Base-by-base conservation (phyloP, 805 yeast genomes). In the Candida chilensis region DNA sequence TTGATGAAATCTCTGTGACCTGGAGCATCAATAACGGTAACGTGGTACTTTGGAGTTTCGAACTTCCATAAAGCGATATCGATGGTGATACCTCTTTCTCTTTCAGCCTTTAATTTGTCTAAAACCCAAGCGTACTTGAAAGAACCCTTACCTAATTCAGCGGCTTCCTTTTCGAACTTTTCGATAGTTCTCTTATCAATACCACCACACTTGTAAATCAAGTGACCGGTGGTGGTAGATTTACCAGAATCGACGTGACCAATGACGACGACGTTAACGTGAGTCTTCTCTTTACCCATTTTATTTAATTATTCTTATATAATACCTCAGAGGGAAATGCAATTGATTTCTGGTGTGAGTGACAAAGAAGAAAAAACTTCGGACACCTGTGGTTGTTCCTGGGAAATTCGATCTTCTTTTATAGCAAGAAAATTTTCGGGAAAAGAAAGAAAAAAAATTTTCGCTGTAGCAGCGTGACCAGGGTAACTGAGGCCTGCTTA, bases 211-310 rank as follows among this genome's bases (percentile, higher is more conserved):
- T 87, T 87, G 94, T 66, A 88, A 64, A 88, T 87, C 73, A 88
- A 83, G 81, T 88, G 96, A 72, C 96, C 96, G 67, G 97, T 88
- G 71, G 96, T 90, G 64, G 97, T 88, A 47, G 96, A 90, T 76
- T 84, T 83, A 74, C 90, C 90, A 58, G 96, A 88, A 74, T 90
- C 97, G 96, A 92, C 97, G 95, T 90, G 97, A 73, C 97, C 98
- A 71, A 90, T 90, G 66, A 92, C 97, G 71, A 92, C 98, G 74
- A 90, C 94, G 95, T 90, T 90, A 77, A 90, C 84, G 84, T 90
- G 97, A 71, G 75, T 60, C 82, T 90, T 88, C 61, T 78, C 95
- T 72, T 86, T 86, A 79, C 95, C 95, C 94, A 59, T n/a, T n/a
- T n/a, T n/a, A n/a, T n/a, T n/a, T n/a, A n/a, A n/a, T n/a, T n/a